Base-by-base conservation (phyloP, 768 basidiomycete genomes). In the Mycena latifolia region DNA sequence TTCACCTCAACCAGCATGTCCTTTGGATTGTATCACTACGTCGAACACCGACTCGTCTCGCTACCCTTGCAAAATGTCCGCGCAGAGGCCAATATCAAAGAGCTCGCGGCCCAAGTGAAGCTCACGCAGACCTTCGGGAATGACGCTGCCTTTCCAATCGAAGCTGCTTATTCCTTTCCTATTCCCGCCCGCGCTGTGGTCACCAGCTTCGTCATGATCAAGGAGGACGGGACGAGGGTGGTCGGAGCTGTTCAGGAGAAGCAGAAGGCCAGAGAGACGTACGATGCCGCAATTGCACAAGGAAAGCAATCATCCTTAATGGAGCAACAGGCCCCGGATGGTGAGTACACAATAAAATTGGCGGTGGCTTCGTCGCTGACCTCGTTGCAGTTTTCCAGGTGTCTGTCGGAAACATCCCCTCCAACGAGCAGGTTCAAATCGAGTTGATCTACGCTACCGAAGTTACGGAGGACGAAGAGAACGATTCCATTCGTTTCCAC, bases 31-130 rank as follows among this genome's bases (percentile, higher is more conserved):
- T 65, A 55, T 31, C 55, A 65, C 47, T 48, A 62, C 55, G 9
- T 28, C 18, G 51, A 54, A 28, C 20, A 25, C 18, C 54, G 50
- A 6, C 22, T 53, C 22, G 29, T 71, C 10, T 55, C 63, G 11
- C 51, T 71, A 9, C 63, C 69, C 22, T 53, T 71, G 55, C 58
- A 65, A 28, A 50, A 61, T 43, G 67, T 68, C 28, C 28, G 18
- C n/a, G 64, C 61, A 11, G 62, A 67, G 18, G 71, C 63, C 10
- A 58, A 31, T 22, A 73, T 72, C 35, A 66, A 67, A 31, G 68
- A 70, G 43, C 64, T 70, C 18, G 63, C 62, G 2, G 69, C 71
- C 4, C 67, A 65, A 43, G 71, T 72, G 33, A 67, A 67, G 39
- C 62, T 72, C 53, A 60, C 60, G 0, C 71, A 72, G 39, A 66